These are phyloP conservation scores for Quercus agrifolia DNA, from an alignment of 306 rosid species.

Conservation along the genomic window DNA sequence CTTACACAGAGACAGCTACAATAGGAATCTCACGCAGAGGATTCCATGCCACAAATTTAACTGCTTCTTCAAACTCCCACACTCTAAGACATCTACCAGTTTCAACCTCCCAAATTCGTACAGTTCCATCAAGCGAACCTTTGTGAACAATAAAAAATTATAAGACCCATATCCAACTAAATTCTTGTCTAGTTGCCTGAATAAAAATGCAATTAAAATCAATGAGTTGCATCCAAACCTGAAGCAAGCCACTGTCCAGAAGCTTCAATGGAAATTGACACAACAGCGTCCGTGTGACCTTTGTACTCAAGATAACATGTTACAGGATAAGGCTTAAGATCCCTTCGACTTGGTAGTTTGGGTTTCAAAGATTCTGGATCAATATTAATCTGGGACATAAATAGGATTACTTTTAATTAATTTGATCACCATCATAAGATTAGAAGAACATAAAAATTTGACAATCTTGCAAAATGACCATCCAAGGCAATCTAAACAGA, in stretches of 20 bases:
- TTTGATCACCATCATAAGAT: not conserved
- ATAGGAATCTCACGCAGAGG: conserved; percentile 69
- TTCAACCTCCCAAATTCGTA: conserved; percentile 92
- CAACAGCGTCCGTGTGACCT: conserved; percentile 85
- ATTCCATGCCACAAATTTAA: conserved; percentile 86
- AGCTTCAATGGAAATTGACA: conserved; percentile 72
- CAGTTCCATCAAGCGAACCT: conserved; percentile 93
- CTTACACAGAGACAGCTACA: conserved; percentile 77
- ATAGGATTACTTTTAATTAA: conserved; percentile 3
- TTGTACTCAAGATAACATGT: conserved; percentile 73
- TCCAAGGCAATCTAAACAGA: not conserved
- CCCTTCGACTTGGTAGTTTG: conserved; percentile 81
- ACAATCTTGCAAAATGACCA: not conserved
- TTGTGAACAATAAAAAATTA: conserved; percentile 21
- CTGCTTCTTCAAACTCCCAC: conserved; percentile 79
- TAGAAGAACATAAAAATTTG: not conserved
- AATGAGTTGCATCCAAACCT: conserved; percentile 44
- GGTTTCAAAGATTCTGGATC: conserved; percentile 95
- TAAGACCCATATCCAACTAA: conserved; percentile 5
- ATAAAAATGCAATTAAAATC: conserved; percentile 13
- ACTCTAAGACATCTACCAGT: conserved; percentile 81
- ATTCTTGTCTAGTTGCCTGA: not conserved
- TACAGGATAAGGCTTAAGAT: conserved; percentile 82
- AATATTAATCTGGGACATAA: conserved; percentile 63
- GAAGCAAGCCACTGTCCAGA: conserved; percentile 99